Evolutionary conservation across 306 rosid species (phyloP), one percentile per base, ranked within the genome.

Genomic region (Comarum palustre): DNA sequence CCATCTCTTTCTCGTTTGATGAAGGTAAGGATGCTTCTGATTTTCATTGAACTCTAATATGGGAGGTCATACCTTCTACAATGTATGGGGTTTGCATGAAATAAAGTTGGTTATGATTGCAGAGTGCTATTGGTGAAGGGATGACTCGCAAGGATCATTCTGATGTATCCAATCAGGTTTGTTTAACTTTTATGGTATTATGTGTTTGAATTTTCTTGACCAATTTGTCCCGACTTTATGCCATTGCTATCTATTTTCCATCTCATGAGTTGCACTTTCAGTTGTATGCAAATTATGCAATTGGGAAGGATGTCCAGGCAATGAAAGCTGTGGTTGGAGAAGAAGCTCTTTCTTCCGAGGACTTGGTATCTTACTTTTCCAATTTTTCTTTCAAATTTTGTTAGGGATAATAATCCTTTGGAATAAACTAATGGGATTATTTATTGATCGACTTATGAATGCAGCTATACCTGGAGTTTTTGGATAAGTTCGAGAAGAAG

Each of bases 281-380:
- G 99, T 91, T 95, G 41, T 95, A 95, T 87, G 99, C 99, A 82
- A 95, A 95, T 81, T 95, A 95, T 86, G 99, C 99, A 70, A 95
- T 95, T 73, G 99, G 99, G 78, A 95, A 95, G 89, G 99, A 95
- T 81, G 99, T 95, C 73, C 99, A 95, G 79, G 97, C 99, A 74
- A 95, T 95, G 99, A 95, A 95, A 87, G 99, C 97, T 57, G 99
- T 95, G 80, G 99, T 95, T 2, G 99, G 99, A 88, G 99, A 95
- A 86, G 99, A 95, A 88, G 99, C 99, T 47, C 99, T 95, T 72
- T 95, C 99, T 68, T 95, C 97, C 0, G 99, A 95, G 87, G 99
- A 95, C 78, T 77, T 95, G 99, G 99, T 94, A 74, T 80, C 78
- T 68, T 31, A 25, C 32, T 5, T 69, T 68, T 54, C 73, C 72